Percentiles rank a stretch among this genome's conserved stretches.
Evolutionary conservation across 2,329 filamentous ascomycete species (phyloP).

Genomic region (Cercospora sesami): DNA sequence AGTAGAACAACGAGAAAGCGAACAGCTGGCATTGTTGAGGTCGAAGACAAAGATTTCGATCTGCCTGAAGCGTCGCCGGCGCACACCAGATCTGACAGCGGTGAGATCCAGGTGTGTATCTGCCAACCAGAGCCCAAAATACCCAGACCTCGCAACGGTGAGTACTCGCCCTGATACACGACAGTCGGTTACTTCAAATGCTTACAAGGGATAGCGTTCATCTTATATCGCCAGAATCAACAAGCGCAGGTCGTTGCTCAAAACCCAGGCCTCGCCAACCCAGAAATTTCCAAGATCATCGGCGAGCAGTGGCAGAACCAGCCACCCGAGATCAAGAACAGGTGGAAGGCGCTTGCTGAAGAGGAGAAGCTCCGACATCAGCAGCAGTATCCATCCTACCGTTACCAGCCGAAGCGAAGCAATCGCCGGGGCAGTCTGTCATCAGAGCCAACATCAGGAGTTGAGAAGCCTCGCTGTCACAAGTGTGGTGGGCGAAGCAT

Average conservation of each 20-base stretch:
- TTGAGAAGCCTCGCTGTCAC: conserved; percentile 57
- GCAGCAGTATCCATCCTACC: conserved; percentile 87
- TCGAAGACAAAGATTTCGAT: conserved; percentile 36
- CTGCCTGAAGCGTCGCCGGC: conserved; percentile 29
- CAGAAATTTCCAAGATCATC: conserved; percentile 96
- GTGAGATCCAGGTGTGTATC: conserved; percentile 61
- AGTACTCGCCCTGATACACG: conserved; percentile 38
- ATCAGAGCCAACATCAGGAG: conserved; percentile 33
- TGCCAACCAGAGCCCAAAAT: conserved; percentile 72
- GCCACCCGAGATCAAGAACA: conserved; percentile 69
- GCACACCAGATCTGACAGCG: conserved; percentile 38
- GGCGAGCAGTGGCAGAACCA: conserved; percentile 87
- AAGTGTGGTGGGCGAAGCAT: conserved; percentile 72
- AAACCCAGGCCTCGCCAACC: conserved; percentile 88
- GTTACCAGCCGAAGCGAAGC: conserved; percentile 76
- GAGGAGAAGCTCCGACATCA: conserved; percentile 89
- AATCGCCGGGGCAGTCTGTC: conserved; percentile 47
- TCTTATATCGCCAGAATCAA: conserved; percentile 91
- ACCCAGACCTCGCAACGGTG: conserved; percentile 69
- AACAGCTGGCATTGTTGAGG: conserved; percentile 35
- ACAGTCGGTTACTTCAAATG: background rate
- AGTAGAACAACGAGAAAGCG: conserved; percentile 38
- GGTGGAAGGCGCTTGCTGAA: conserved; percentile 89
- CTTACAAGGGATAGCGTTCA: conserved; percentile 71
- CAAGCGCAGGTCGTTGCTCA: conserved; percentile 78